Base-by-base conservation (phyloP, 2,329 filamentous ascomycete genomes). In the Cadophora sp. region DNA sequence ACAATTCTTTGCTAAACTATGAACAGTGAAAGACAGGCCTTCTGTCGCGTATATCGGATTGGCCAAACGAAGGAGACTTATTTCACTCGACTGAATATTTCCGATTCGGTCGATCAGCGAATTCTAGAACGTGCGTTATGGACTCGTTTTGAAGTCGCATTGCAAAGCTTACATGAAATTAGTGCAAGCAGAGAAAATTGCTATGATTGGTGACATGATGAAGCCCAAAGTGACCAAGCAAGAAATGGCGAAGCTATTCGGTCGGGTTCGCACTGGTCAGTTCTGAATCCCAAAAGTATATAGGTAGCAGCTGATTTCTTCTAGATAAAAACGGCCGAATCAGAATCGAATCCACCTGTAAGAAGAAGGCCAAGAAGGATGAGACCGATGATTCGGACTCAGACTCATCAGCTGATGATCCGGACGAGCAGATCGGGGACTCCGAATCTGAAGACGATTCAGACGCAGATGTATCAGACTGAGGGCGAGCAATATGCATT, bases 61-160 rank as follows among this genome's bases (percentile, higher is more conserved):
- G 90, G 90, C 0, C 91, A 94, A 71, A 67, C 74, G 0, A 84
- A 88, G 51, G 79, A 86, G 40, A 88, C 89, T 0, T 79, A 86
- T 8, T 83, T 90, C 59, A 81, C 85, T 0, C 83, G 86, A 0
- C 81, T 92, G 37, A 76, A 87, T 2, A 81, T 88, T 0, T 76
- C 80, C 1, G 79, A 84, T 2, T 86, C 83, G 0, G 84, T 91
- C 4, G 90, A 93, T 68, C 78, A 83, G 0, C 79, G 62, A 81
- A 80, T 92, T 1, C 80, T 82, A 0, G 37, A 77, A 0, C 80
- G 69, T 69, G 53, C 19, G 65, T 64, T 27, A 6, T 37, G 8
- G 16, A 14, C 26, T 4, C n/a, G 1, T 37, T 31, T 7, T n/a
- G 27, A 29, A 46, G 3, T 6, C 14, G 58, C 16, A 1, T 3